Percentiles rank a stretch among this genome's conserved stretches.
These are phyloP conservation scores for Penicillium chermesinum DNA, from an alignment of 495 filamentous ascomycete genomes.

Conservation along the genomic window DNA sequence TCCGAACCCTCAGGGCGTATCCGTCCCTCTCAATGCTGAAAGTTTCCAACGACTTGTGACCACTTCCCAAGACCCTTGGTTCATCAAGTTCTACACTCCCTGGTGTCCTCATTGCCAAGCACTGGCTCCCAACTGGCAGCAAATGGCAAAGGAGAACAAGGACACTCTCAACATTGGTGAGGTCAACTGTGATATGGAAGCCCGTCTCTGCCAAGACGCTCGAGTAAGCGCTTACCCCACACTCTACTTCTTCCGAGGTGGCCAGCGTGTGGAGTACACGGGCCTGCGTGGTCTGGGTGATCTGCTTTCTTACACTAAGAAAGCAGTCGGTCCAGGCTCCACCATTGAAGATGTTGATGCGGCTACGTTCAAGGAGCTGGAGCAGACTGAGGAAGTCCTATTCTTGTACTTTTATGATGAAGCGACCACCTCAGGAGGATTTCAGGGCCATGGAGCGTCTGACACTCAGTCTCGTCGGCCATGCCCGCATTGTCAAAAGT, in stretches of 20 bases:
- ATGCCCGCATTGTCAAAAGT: slow-evolving; percentile 87
- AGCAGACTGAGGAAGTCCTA: slow-evolving; percentile 89
- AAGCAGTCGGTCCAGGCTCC: slow-evolving; percentile 71
- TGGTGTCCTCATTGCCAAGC: slow-evolving; percentile 96
- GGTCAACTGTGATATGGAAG: slow-evolving; percentile 87
- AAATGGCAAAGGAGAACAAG: slow-evolving; percentile 86
- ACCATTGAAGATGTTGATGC: slow-evolving; percentile 77
- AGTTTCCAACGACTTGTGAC: slow-evolving; percentile 83
- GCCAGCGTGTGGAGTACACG: slow-evolving; percentile 87
- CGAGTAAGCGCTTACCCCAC: slow-evolving; percentile 76
- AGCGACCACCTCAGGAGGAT: slow-evolving; percentile 86
- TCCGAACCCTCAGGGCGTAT: slow-evolving; percentile 69
- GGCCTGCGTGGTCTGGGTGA: slow-evolving; percentile 91
- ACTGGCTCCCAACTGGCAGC: slow-evolving; percentile 82
- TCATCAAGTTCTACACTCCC: slow-evolving; percentile 96
- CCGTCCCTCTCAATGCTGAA: slow-evolving; percentile 72
- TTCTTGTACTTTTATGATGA: slow-evolving; percentile 97
- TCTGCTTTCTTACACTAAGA: slow-evolving; percentile 77
- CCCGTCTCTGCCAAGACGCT: slow-evolving; percentile 83
- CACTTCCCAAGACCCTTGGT: slow-evolving; percentile 87
- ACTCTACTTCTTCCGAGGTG: slow-evolving; percentile 87
- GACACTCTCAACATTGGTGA: slow-evolving; percentile 86
- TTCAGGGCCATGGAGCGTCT: slow-evolving; percentile 83
- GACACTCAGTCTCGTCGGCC: slow-evolving; percentile 80
- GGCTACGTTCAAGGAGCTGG: slow-evolving; percentile 71